A percentile compares a stretch with the other conserved stretches of the same genome.
phyloP scores from a whole-genome alignment of 1,139 yeast genomes.

The Petasospora rhodanensis region DNA sequence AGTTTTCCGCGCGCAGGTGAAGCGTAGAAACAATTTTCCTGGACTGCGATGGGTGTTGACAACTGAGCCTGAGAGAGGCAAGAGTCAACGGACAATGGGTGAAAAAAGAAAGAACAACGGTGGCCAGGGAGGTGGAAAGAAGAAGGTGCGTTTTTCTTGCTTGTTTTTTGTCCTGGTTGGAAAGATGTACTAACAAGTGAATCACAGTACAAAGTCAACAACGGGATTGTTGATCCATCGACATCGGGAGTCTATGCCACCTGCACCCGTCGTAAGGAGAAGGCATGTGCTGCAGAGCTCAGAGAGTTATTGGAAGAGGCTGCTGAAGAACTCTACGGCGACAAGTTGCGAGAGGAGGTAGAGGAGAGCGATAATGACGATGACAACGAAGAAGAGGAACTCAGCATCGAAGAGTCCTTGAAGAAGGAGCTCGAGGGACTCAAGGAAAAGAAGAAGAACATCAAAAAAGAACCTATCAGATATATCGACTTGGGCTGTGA shows the following conservation, averaged over 20 bases:
- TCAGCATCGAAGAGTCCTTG: conserved; percentile 73
- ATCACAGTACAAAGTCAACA: conserved; percentile 39
- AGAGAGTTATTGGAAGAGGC: conserved; percentile 57
- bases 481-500: conserved; percentile 76
- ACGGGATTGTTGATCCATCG: conserved; percentile 66
- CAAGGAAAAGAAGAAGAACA: conserved; percentile 22
- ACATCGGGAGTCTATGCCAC: conserved; percentile 85
- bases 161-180: too few relatives aligned
- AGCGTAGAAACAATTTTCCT: conserved; percentile 1
- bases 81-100: too few relatives aligned
- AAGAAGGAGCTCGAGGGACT: conserved; percentile 57
- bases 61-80: too few relatives aligned
- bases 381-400: conserved; percentile 32
- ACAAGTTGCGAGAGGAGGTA: conserved; percentile 32
- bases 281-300: conserved; percentile 70
- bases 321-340: conserved; percentile 46
- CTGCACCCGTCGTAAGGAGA: conserved; percentile 74
- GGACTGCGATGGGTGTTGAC: too few relatives aligned
- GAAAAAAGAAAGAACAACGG: conserved; percentile 11
- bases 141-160: too few relatives aligned
- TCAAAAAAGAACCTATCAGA: conserved; percentile 46
- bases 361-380: conserved; percentile 30
- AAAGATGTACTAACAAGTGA: too few relatives aligned
- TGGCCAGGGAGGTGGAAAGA: conserved; percentile 6
- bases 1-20: too few relatives aligned